Evolutionary conservation across 2,329 filamentous ascomycete species (phyloP), one percentile per base, ranked within the genome.

Genomic region (Clonostachys byssicola): DNA sequence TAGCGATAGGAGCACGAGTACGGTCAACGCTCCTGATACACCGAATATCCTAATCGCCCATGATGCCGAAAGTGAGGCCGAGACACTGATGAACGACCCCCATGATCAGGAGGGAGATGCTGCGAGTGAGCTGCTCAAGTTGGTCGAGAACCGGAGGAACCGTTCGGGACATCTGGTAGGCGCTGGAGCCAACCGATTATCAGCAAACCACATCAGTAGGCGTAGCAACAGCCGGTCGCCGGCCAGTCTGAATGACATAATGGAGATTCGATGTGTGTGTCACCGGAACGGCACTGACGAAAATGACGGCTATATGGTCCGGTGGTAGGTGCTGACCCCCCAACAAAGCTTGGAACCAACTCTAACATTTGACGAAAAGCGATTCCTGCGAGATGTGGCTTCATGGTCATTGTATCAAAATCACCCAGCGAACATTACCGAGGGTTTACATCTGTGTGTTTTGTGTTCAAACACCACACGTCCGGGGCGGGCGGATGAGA

Each of bases 371-470:
- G 18, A 47, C 33, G 34, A 38, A n/a, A 45, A 85, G 81, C 56
- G 77, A 84, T 64, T 81, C 79, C 20, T 86, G 82, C 58, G 81
- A 85, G 56, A 77, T 82, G 68, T 83, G 77, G 73, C 74, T 85
- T 33, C 82, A 86, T 58, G 80, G 78, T n/a, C 72, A 71, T 48
- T 86, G 82, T 58, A 72, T 84, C 55, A 80, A 81, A 51, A 77
- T 85, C 51, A 77, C 74, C 42, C 72, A 72, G 43, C 71, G 75
- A 48, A 74, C 72, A n/a, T 72, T 80, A 54, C 79, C 81, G 6
- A 70, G 72, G 12, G 77, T 85, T 6, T 86, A 85, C 54, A 78
- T 85, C 35, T 86, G 82, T 57, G 73, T 77, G 2, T 85, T 80
- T 51, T 86, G 82, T 57, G 77, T 77, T 17, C 76, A 82, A 52